A percentile compares a stretch with the other conserved stretches of the same genome.
Evolutionary conservation across 2,329 filamentous ascomycete species (phyloP).

Genomic region (Colletotrichum tropicicola): DNA sequence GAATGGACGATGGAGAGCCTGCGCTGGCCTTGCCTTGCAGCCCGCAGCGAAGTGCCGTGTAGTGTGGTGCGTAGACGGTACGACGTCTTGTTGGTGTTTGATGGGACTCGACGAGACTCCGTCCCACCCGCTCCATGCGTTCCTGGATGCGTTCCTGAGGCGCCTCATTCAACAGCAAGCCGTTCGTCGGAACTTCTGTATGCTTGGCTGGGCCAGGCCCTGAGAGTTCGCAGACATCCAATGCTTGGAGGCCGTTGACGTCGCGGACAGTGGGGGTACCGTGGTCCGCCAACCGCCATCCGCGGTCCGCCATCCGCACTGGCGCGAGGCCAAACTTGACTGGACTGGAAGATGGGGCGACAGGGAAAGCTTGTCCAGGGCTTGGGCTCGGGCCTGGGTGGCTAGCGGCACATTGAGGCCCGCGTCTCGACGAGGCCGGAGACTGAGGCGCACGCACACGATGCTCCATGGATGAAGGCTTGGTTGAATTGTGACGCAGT

Average conservation of each 20-base stretch:
- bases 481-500: constrained; percentile 1
- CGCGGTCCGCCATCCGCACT: background rate
- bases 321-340: background rate
- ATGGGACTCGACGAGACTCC: background rate
- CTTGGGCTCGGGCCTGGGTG: background rate
- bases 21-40: constrained; percentile 23
- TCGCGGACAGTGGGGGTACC: background rate
- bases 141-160: constrained; percentile 5
- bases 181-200: constrained; percentile 3
- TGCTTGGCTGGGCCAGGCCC: background rate
- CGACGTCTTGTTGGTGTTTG: background rate
- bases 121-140: background rate
- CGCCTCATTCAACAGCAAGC: background rate
- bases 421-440: background rate
- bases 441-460: background rate
- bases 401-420: background rate
- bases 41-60: constrained; percentile 13
- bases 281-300: no score
- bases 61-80: no score
- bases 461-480: background rate
- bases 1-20: constrained; percentile 10
- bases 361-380: background rate
- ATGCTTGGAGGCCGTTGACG: background rate
- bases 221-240: background rate
- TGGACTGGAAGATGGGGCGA: background rate